Conservation (phyloP, 306 rosid species). For the Quercus cerris region DNA sequence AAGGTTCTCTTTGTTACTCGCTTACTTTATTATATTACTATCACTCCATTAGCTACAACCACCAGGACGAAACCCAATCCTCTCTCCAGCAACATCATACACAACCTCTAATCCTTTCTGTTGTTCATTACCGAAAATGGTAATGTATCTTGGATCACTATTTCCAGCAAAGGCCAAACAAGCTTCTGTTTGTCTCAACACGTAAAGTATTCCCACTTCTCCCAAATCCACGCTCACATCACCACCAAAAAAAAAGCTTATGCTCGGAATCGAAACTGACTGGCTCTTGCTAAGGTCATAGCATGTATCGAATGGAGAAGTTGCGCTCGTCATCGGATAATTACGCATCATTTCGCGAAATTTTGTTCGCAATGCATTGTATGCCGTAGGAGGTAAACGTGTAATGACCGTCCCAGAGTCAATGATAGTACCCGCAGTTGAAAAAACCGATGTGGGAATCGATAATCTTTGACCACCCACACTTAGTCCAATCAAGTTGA, state of each 20-base stretch:
- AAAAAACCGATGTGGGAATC: conserved; percentile 33
- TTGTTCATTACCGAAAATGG: neutral
- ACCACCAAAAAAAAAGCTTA: conserved; percentile 35
- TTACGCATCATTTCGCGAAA: conserved; percentile 39
- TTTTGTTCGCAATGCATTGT: conserved; percentile 25
- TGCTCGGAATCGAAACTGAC: conserved; percentile 22
- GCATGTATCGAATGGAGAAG: conserved; percentile 56
- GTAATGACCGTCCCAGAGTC: conserved; percentile 81
- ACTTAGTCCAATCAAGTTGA: conserved; percentile 34
- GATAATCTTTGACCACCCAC: conserved; percentile 38
- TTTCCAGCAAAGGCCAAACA: neutral
- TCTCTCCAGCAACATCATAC: neutral
- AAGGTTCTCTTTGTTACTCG: no score
- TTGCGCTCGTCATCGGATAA: conserved; percentile 21
- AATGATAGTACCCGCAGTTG: conserved; percentile 44
- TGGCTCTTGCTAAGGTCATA: conserved; percentile 39
- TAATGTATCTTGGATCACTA: neutral
- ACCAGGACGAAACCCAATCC: neutral
- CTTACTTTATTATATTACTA: no score
- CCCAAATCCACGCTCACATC: conserved; percentile 29
- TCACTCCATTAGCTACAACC: neutral
- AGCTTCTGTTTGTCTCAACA: neutral
- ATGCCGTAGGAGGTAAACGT: conserved; percentile 55
- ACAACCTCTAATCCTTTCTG: neutral
- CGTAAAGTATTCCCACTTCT: conserved; percentile 27